These are phyloP conservation scores for Penicillium ochrochloron DNA, from an alignment of 495 filamentous ascomycete genomes.

Conservation along the genomic window DNA sequence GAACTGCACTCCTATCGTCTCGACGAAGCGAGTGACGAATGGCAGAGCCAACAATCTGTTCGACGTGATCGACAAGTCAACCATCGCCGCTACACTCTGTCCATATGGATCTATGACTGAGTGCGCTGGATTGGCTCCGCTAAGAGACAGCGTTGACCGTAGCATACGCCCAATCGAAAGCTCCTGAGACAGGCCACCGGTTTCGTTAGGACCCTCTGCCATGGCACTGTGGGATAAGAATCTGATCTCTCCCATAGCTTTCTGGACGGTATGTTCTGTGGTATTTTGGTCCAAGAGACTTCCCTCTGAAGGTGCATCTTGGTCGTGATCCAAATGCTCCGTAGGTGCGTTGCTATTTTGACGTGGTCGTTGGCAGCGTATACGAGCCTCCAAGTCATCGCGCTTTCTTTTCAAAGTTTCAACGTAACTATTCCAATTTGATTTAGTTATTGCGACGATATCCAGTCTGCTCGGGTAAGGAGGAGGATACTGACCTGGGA, in stretches of 20 bases:
- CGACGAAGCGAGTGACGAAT: constrained; percentile 22
- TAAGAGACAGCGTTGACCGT: constrained; percentile 24
- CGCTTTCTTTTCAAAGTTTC: constrained; percentile 32
- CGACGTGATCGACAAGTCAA: constrained; percentile 3
- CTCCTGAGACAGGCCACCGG: constrained; percentile 25
- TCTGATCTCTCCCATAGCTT: constrained; percentile 37
- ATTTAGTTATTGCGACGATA: neutral
- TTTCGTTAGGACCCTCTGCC: constrained; percentile 35
- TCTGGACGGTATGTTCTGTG: constrained; percentile 26
- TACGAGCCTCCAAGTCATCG: constrained; percentile 21
- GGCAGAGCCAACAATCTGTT: constrained; percentile 17
- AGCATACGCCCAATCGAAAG: constrained; percentile 32
- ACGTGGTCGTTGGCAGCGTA: constrained; percentile 21
- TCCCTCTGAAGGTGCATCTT: neutral
- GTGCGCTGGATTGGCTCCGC: constrained; percentile 23
- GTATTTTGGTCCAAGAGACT: constrained; percentile 4
- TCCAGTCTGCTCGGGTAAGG: neutral
- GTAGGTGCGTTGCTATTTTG: neutral
- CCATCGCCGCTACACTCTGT: constrained; percentile 6
- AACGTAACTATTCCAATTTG: constrained; percentile 25
- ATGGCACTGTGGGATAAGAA: constrained; percentile 38
- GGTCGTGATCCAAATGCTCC: neutral
- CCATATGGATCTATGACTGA: constrained; percentile 12
- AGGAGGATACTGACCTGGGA: constrained; percentile 25
- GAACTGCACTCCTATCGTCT: constrained; percentile 17